These are phyloP conservation scores for Ophiosphaerella narmari DNA, from an alignment of 2,329 filamentous ascomycete genomes.

Conservation along the genomic window DNA sequence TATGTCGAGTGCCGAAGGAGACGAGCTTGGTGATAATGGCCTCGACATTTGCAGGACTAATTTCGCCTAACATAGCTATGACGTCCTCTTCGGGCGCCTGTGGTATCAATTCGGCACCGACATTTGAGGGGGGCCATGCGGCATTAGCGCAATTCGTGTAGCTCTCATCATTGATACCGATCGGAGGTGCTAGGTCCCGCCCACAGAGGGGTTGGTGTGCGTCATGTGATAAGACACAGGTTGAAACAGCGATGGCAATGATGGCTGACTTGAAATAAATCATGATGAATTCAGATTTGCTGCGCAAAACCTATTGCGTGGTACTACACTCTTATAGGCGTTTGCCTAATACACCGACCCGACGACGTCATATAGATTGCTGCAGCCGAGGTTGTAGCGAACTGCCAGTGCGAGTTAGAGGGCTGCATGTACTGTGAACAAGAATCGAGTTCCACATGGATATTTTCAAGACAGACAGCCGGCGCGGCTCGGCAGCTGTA, in stretches of 20 bases:
- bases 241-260: conserved; percentile 19
- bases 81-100: conserved; percentile 50
- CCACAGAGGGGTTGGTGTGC: conserved; percentile 34
- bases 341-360: too few relatives aligned
- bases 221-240: conserved; percentile 28
- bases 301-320: not conserved
- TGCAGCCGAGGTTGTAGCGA: conserved; percentile 15
- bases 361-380: conserved; percentile 3
- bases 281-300: not conserved
- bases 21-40: conserved; percentile 59
- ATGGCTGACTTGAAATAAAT: conserved; percentile 26
- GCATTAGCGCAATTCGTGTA: conserved; percentile 42
- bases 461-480: conserved; percentile 9
- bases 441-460: conserved; percentile 13
- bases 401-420: conserved; percentile 36
- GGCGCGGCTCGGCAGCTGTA: conserved; percentile 32
- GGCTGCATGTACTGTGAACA: conserved; percentile 5
- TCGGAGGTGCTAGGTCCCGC: conserved; percentile 30
- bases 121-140: conserved; percentile 49
- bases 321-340: conserved; percentile 16
- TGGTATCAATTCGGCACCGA: conserved; percentile 46
- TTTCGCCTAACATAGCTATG: conserved; percentile 45
- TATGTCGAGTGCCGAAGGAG: conserved; percentile 62
- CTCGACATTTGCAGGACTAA: conserved; percentile 54
- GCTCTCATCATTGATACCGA: conserved; percentile 38